Conservation (phyloP, 495 filamentous ascomycete species). For the Neurospora pannonica region DNA sequence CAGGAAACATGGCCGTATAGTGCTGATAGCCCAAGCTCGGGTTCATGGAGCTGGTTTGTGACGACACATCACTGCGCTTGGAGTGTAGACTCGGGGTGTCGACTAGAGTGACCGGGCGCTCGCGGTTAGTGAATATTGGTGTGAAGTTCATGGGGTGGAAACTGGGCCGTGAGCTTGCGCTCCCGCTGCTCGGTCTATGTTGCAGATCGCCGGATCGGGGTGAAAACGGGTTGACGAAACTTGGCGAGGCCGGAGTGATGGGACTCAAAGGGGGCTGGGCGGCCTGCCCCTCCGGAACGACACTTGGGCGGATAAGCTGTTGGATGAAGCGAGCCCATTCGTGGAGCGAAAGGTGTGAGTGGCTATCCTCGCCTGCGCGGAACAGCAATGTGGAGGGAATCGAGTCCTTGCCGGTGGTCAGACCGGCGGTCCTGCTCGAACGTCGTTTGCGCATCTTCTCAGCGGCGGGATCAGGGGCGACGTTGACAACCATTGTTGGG, state of each 20-base stretch:
- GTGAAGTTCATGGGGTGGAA: conserved; percentile 26
- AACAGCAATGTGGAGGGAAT: conserved; percentile 34
- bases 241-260: conserved; percentile 33
- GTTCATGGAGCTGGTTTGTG: conserved; percentile 37
- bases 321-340: conserved; percentile 40
- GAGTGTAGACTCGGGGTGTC: conserved; percentile 46
- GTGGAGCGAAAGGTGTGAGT: conserved; percentile 20
- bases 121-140: conserved; percentile 28
- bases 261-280: conserved; percentile 28
- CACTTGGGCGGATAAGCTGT: conserved; percentile 24
- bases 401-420: conserved; percentile 34
- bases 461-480: conserved; percentile 39
- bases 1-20: conserved; percentile 31
- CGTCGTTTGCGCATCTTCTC: conserved; percentile 47
- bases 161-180: conserved; percentile 19
- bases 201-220: conserved; percentile 22
- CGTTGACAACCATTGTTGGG: conserved; percentile 40
- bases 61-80: conserved; percentile 44
- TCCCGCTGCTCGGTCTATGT: conserved; percentile 21
- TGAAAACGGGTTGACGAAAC: conserved; percentile 36
- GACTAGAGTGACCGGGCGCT: conserved; percentile 31
- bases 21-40: conserved; percentile 32
- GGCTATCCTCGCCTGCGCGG: conserved; percentile 29
- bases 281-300: conserved; percentile 12
- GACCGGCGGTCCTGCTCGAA: conserved; percentile 44